Conservation (phyloP, 1,284 basidiomycete species). For the Ustilago esculenta region DNA sequence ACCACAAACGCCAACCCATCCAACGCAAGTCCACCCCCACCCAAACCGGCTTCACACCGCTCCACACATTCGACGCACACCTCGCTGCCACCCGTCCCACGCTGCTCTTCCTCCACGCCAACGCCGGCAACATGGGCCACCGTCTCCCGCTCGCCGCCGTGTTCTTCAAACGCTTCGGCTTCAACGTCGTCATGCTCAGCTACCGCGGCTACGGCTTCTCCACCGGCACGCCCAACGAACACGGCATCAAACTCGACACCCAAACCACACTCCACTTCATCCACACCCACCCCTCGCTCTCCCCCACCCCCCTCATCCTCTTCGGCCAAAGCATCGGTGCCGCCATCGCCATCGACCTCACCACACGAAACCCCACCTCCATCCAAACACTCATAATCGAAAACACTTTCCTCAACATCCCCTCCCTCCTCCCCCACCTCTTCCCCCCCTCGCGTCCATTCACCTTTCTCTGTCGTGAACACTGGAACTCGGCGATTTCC, state of each 20-base stretch:
- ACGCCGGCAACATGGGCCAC: conserved; percentile 72
- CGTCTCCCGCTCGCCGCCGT: conserved; percentile 87
- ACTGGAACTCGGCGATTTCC: conserved; percentile 84
- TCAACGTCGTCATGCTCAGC: conserved; percentile 87
- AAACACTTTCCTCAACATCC: conserved; percentile 71
- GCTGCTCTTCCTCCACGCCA: conserved; percentile 63
- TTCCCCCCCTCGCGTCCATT: conserved; percentile 81
- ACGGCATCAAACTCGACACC: conserved; percentile 80
- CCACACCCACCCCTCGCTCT: conserved; percentile 75
- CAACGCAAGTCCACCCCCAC: conserved; percentile 31
- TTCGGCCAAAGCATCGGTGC: conserved; percentile 97
- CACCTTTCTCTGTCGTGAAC: conserved; percentile 83
- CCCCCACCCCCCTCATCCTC: conserved; percentile 70
- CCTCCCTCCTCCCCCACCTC: conserved; percentile 73
- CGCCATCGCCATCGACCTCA: conserved; percentile 90
- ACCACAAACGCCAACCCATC: conserved; percentile 12
- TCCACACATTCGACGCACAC: conserved; percentile 25
- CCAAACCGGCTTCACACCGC: conserved; percentile 14
- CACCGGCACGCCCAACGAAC: conserved; percentile 83
- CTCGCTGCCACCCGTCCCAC: conserved; percentile 51
- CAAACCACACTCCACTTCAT: conserved; percentile 79
- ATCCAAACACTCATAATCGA: conserved; percentile 85
- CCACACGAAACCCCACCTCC: conserved; percentile 77
- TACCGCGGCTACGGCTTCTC: conserved; percentile 90
- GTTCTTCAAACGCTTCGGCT: conserved; percentile 83